phyloP scores from a whole-genome alignment of 805 yeast genomes.

The Starmerella sp. region DNA sequence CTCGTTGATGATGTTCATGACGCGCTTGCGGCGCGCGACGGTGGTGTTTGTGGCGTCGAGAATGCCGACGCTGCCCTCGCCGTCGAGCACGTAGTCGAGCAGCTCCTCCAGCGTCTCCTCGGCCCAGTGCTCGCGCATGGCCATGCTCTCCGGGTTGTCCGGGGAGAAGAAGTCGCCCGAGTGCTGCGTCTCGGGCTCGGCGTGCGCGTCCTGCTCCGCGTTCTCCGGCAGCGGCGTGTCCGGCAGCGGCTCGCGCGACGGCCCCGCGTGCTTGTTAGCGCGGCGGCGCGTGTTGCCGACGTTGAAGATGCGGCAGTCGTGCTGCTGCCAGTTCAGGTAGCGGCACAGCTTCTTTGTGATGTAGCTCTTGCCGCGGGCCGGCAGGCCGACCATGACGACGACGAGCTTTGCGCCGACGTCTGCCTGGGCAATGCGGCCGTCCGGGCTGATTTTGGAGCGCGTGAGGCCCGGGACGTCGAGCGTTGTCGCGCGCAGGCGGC shows the following conservation, averaged over 20 bases:
- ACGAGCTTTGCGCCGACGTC: conserved; percentile 79
- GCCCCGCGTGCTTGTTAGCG: conserved; percentile 51
- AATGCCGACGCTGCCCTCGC: conserved; percentile 84
- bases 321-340: conserved; percentile 88
- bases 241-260: conserved; percentile 49
- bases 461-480: conserved; percentile 90
- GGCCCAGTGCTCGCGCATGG: conserved; percentile 87
- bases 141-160: conserved; percentile 49
- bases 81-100: conserved; percentile 65
- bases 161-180: conserved; percentile 82
- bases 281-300: conserved; percentile 90
- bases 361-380: conserved; percentile 48
- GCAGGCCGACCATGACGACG: conserved; percentile 83
- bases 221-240: neutral
- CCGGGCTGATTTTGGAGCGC: conserved; percentile 65
- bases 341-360: conserved; percentile 83
- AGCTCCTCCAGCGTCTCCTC: conserved; percentile 81
- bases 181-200: conserved; percentile 33
- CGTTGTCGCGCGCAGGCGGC: conserved; percentile 50
- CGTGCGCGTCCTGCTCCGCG: no score
- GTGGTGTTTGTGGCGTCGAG: conserved; percentile 91
- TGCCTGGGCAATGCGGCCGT: conserved; percentile 34
- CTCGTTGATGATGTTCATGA: conserved; percentile 36
- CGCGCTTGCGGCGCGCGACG: conserved; percentile 51
- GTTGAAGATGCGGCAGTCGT: conserved; percentile 79